A percentile compares a stretch with the other conserved stretches of the same genome.
These are phyloP conservation scores for Truncatella angustata DNA, from an alignment of 2,329 filamentous ascomycete genomes.

Conservation along the genomic window DNA sequence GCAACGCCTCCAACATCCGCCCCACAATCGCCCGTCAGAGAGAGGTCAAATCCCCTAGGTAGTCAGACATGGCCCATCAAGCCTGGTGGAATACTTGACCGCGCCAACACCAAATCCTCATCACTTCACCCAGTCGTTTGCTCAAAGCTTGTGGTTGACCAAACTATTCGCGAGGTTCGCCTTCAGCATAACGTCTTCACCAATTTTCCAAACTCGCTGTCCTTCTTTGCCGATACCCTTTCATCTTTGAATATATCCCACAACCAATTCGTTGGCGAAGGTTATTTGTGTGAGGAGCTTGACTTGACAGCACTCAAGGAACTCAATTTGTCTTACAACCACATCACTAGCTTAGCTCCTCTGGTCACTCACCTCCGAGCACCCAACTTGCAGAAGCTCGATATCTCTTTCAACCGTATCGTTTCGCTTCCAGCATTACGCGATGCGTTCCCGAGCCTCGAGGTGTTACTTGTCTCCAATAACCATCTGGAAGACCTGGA, in stretches of 20 bases:
- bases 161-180: slow-evolving; percentile 56
- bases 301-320: slow-evolving; percentile 73
- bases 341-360: slow-evolving; percentile 67
- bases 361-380: slow-evolving; percentile 68
- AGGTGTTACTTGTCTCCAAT: slow-evolving; percentile 70
- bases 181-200: slow-evolving; percentile 77
- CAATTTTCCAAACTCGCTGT: slow-evolving; percentile 67
- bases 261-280: slow-evolving; percentile 66
- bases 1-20: slow-evolving; percentile 56
- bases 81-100: slow-evolving; percentile 64
- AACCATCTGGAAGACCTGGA: slow-evolving; percentile 75
- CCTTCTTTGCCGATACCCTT: slow-evolving; percentile 68
- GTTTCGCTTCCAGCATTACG: slow-evolving; percentile 66
- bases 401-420: slow-evolving; percentile 82
- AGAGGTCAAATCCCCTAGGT: slow-evolving; percentile 46
- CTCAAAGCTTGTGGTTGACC: slow-evolving; percentile 52
- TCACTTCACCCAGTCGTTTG: slow-evolving; percentile 57
- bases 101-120: slow-evolving; percentile 64
- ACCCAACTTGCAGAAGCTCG: slow-evolving; percentile 71
- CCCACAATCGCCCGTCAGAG: slow-evolving; percentile 47
- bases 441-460: slow-evolving; percentile 66
- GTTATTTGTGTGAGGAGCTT: slow-evolving; percentile 65
- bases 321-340: slow-evolving; percentile 73
- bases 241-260: slow-evolving; percentile 71
- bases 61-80: slow-evolving; percentile 54